These are phyloP conservation scores for Favolaschia claudopus DNA, from an alignment of 768 basidiomycete genomes.

Conservation along the genomic window DNA sequence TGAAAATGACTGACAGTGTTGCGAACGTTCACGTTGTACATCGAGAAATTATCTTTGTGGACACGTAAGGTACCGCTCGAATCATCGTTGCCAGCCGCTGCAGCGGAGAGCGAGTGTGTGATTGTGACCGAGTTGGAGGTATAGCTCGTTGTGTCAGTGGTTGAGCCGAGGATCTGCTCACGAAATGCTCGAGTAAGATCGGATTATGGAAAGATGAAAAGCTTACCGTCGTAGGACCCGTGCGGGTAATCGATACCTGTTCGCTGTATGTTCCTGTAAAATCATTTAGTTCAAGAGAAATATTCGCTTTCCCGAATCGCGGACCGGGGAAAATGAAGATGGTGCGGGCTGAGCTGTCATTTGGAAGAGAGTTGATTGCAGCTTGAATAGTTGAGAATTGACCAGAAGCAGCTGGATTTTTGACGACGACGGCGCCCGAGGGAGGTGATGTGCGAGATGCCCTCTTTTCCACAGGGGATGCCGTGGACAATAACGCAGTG, in stretches of 20 bases:
- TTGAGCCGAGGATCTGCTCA: slow-evolving; percentile 24
- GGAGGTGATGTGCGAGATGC: slow-evolving; percentile 29
- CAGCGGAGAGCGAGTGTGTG: slow-evolving; percentile 34
- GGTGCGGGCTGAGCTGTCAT: slow-evolving; percentile 22
- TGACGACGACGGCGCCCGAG: slow-evolving; percentile 29
- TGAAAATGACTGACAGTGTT: slow-evolving; percentile 32
- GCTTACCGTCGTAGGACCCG: slow-evolving; percentile 24
- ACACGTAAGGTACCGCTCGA: slow-evolving; percentile 39
- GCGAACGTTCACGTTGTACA: slow-evolving; percentile 41
- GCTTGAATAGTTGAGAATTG: slow-evolving; percentile 31
- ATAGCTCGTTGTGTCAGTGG: slow-evolving; percentile 38
- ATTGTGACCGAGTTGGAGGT: slow-evolving; percentile 40
- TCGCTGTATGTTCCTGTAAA: slow-evolving; percentile 30
- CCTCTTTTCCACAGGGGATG: slow-evolving; percentile 23
- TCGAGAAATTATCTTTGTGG: slow-evolving; percentile 38
- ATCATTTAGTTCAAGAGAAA: not conserved
- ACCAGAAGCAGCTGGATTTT: slow-evolving; percentile 16
- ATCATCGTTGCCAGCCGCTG: slow-evolving; percentile 38
- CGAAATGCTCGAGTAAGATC: not conserved
- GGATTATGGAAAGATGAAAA: not conserved
- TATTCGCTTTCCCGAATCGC: not conserved
- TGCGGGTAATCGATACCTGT: slow-evolving; percentile 29
- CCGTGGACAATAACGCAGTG: not conserved
- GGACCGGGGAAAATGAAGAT: slow-evolving; percentile 33
- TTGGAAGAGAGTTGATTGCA: slow-evolving; percentile 29